A percentile compares a stretch with the other conserved stretches of the same genome.
Evolutionary conservation across 352 stramenopile genomes (phyloP).

Genomic region (Phytopythium cucurbitacearum): DNA sequence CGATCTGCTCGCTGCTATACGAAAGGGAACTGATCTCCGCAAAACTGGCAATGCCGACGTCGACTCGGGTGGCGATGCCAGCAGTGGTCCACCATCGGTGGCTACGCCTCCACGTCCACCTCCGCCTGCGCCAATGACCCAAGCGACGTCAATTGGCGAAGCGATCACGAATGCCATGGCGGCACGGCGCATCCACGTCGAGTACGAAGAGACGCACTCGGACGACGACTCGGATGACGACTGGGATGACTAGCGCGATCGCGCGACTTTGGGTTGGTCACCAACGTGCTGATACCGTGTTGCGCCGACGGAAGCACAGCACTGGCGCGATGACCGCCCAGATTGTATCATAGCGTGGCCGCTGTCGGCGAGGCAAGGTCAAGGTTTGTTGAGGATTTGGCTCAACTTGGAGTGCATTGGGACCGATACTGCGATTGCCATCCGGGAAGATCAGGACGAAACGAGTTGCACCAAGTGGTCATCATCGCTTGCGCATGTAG

Average conservation of each 20-base stretch:
- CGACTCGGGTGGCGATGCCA: slow-evolving; percentile 3
- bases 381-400: no score
- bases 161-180: slow-evolving; percentile 83
- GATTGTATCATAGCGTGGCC: no score
- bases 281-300: background rate
- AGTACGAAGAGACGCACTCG: slow-evolving; percentile 69
- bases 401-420: no score
- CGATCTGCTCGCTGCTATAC: slow-evolving; percentile 75
- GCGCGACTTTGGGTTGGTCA: slow-evolving; percentile 2
- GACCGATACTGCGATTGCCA: no score
- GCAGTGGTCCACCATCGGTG: slow-evolving; percentile 11
- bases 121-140: slow-evolving; percentile 23
- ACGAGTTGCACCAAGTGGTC: no score
- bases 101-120: slow-evolving; percentile 15
- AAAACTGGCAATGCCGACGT: slow-evolving; percentile 15
- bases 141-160: slow-evolving; percentile 65
- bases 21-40: slow-evolving; percentile 55
- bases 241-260: slow-evolving; percentile 45
- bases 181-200: slow-evolving; percentile 68
- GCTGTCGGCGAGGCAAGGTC: no score
- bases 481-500: no score
- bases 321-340: background rate
- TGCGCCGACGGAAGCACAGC: background rate
- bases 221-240: slow-evolving; percentile 75
- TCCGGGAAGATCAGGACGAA: no score